Percentiles rank a stretch among this genome's conserved stretches.
Evolutionary conservation across 179 eudicot species (phyloP).

Genomic region (Drosera spatulata): DNA sequence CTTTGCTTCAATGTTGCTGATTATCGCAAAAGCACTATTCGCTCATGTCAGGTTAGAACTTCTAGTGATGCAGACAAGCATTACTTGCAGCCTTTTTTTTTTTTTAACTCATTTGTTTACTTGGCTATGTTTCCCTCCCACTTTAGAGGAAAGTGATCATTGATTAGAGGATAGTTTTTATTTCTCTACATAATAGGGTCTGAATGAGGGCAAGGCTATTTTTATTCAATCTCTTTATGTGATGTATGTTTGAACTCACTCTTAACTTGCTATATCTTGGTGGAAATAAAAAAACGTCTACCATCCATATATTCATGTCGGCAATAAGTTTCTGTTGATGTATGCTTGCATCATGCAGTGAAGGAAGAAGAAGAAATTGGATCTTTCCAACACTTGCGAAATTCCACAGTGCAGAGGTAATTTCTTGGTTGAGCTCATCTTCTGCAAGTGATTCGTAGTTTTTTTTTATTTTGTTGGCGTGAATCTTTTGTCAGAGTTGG

Average conservation of each 20-base stretch:
- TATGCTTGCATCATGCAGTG: constrained; percentile 33
- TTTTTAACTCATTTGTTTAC: too few species aligned
- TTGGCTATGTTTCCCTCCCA: too few species aligned
- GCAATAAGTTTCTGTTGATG: background rate
- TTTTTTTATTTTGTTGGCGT: background rate
- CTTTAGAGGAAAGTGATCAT: too few species aligned
- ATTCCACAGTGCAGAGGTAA: constrained; percentile 43
- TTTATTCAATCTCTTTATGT: too few species aligned
- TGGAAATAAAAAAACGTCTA: too few species aligned
- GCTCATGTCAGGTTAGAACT: constrained; percentile 82
- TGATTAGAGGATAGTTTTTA: too few species aligned
- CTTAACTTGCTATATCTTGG: too few species aligned
- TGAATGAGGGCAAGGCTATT: too few species aligned
- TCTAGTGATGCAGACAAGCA: too few species aligned
- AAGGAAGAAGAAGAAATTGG: constrained; percentile 98
- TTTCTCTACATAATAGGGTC: too few species aligned
- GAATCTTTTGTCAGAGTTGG: background rate
- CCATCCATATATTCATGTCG: background rate
- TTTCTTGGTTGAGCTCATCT: constrained; percentile 4
- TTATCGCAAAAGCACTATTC: constrained; percentile 89
- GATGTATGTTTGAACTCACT: too few species aligned
- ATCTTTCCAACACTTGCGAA: constrained; percentile 68
- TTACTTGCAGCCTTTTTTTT: too few species aligned
- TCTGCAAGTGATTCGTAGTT: background rate
- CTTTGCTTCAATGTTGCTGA: constrained; percentile 86